phyloP scores from a whole-genome alignment of 805 yeast genomes.

The Metschnikowia amazonensis region DNA sequence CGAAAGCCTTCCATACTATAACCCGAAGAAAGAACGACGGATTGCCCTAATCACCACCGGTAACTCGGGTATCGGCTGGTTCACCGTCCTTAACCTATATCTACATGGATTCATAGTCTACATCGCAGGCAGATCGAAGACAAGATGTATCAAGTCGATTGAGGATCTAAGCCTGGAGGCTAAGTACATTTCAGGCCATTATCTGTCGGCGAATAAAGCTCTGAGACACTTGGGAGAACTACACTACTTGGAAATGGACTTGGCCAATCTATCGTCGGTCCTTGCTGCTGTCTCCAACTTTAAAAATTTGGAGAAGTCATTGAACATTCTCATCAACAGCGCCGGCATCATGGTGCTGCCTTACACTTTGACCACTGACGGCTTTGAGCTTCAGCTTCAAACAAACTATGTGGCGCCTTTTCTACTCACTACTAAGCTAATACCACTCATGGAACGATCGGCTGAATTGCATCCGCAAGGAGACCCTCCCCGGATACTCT shows the following conservation, averaged over 20 bases:
- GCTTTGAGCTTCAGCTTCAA: constrained; percentile 76
- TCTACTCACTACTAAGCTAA: constrained; percentile 56
- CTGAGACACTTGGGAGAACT: constrained; percentile 46
- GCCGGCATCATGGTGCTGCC: constrained; percentile 85
- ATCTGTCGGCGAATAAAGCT: constrained; percentile 21
- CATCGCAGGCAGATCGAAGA: constrained; percentile 63
- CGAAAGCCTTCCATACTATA: constrained; percentile 50
- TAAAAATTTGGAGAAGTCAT: constrained; percentile 40
- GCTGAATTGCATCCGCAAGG: constrained; percentile 22
- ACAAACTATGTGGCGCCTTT: constrained; percentile 77
- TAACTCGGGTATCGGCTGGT: constrained; percentile 77
- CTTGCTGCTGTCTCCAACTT: constrained; percentile 45
- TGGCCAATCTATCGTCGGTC: constrained; percentile 38
- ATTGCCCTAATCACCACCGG: constrained; percentile 81
- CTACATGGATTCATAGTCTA: constrained; percentile 76
- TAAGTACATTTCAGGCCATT: constrained; percentile 18
- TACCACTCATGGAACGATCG: constrained; percentile 49
- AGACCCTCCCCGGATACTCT: constrained; percentile 53
- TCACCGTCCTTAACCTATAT: constrained; percentile 68
- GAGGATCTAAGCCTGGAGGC: constrained; percentile 57
- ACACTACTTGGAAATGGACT: constrained; percentile 51
- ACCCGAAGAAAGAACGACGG: constrained; percentile 52
- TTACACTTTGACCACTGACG: constrained; percentile 56
- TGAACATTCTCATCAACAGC: constrained; percentile 67
- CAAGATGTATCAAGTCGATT: constrained; percentile 55